Evolutionary conservation across 345 rosid genomes (phyloP).

Genomic region (Trapa bicornis): DNA sequence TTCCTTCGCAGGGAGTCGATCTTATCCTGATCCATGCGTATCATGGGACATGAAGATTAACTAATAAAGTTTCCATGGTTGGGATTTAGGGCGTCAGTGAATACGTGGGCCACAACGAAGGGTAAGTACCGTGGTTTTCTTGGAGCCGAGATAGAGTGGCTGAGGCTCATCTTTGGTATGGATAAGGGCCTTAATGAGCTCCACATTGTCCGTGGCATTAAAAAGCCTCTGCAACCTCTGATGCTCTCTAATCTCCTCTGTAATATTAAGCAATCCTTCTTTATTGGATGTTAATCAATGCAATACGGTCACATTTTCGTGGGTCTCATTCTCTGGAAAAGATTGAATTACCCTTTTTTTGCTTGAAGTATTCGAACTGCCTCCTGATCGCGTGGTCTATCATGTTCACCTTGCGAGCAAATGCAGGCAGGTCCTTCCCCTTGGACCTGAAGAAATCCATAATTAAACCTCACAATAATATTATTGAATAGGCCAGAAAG

Average conservation of each 20-base stretch:
- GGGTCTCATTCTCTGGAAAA: neutral
- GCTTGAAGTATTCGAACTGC: slow-evolving; percentile 10
- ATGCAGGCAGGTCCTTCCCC: slow-evolving; percentile 6
- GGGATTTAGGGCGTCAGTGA: too few relatives aligned
- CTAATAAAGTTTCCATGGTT: neutral
- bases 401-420: slow-evolving; percentile 9
- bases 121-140: slow-evolving; percentile 24
- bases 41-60: too few relatives aligned
- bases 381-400: slow-evolving; percentile 10
- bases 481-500: too few relatives aligned
- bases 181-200: slow-evolving; percentile 30
- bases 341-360: slow-evolving; percentile 6
- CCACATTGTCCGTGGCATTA: slow-evolving; percentile 30
- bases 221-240: slow-evolving; percentile 24
- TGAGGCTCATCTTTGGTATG: slow-evolving; percentile 27
- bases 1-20: slow-evolving; percentile 57
- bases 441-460: slow-evolving; percentile 4
- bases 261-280: slow-evolving; percentile 1
- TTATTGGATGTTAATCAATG: neutral
- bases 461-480: neutral
- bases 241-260: slow-evolving; percentile 32
- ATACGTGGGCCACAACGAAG: neutral
- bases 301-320: too few relatives aligned
- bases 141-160: slow-evolving; percentile 34
- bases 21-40: slow-evolving; percentile 27